These are phyloP conservation scores for Plantago rigida DNA, from an alignment of 305 asterid genomes.

Conservation along the genomic window DNA sequence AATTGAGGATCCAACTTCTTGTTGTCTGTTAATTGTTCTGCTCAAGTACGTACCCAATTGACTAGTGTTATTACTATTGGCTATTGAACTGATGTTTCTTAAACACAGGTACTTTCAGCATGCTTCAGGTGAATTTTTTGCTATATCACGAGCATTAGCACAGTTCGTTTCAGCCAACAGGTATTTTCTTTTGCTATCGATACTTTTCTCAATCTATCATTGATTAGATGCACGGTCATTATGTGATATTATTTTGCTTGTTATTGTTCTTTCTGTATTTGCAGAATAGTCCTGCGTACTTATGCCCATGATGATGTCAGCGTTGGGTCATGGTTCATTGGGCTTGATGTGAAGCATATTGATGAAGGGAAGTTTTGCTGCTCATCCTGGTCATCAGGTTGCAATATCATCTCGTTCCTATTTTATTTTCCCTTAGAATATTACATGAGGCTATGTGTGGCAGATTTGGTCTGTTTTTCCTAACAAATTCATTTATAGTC, in stretches of 20 bases:
- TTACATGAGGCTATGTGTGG: not conserved
- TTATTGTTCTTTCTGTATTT: not conserved
- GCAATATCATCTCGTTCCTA: conserved; percentile 16
- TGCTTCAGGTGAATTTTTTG: conserved; percentile 80
- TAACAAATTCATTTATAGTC: not conserved
- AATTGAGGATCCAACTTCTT: not conserved
- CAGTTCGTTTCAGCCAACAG: conserved; percentile 66
- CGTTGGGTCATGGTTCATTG: conserved; percentile 82
- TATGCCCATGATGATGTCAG: conserved; percentile 82
- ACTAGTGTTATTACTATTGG: not conserved
- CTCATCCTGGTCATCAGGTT: conserved; percentile 71
- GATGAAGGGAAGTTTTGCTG: conserved; percentile 85
- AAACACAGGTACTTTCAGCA: conserved; percentile 65
- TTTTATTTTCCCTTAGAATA: not conserved
- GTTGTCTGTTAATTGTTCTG: too few relatives aligned
- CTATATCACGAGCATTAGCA: conserved; percentile 66
- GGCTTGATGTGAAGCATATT: conserved; percentile 61
- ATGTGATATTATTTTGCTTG: not conserved
- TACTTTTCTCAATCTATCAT: conserved; percentile 3
- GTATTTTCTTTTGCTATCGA: conserved; percentile 29
- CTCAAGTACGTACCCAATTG: not conserved
- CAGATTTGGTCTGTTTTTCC: not conserved
- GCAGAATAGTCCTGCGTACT: conserved; percentile 48
- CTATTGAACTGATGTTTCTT: conserved; percentile 11
- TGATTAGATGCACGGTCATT: not conserved